Evolutionary conservation across 768 basidiomycete species (phyloP).

Genomic region (Hydnomerulius pinastri): DNA sequence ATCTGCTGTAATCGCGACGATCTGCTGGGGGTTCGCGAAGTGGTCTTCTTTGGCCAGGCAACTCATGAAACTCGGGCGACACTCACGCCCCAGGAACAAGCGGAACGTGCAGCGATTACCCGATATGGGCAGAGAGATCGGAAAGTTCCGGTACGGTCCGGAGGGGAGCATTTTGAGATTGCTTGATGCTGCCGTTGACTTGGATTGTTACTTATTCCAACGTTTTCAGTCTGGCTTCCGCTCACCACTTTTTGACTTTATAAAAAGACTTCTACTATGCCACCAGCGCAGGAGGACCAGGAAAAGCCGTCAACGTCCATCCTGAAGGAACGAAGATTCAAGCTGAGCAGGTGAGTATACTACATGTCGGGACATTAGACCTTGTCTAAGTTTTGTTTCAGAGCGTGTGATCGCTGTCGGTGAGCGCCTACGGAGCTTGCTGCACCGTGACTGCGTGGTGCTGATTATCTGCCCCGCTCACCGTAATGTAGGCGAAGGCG

Average conservation of each 20-base stretch:
- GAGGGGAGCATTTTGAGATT: neutral
- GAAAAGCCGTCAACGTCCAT: slow-evolving; percentile 51
- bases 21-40: slow-evolving; percentile 21
- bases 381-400: slow-evolving; percentile 31
- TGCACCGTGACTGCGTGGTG: neutral
- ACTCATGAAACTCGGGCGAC: slow-evolving; percentile 24
- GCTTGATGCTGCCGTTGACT: slow-evolving; percentile 11
- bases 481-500: slow-evolving; percentile 59
- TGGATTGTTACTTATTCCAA: slow-evolving; percentile 30
- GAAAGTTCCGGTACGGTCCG: slow-evolving; percentile 32
- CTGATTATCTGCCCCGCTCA: neutral
- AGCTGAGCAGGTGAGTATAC: slow-evolving; percentile 71
- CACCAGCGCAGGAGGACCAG: slow-evolving; percentile 36
- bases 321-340: slow-evolving; percentile 82
- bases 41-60: slow-evolving; percentile 1
- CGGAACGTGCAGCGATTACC: too few species aligned
- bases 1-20: slow-evolving; percentile 25
- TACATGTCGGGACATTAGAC: neutral
- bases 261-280: slow-evolving; percentile 20
- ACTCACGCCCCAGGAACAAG: slow-evolving; percentile 18
- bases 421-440: slow-evolving; percentile 41
- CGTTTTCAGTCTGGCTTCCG: slow-evolving; percentile 2
- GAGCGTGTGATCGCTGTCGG: slow-evolving; percentile 91
- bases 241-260: slow-evolving; percentile 11
- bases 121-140: slow-evolving; percentile 27